Evolutionary conservation across 2,329 filamentous ascomycete genomes (phyloP).

Genomic region (Kalaharituber pfeilii): DNA sequence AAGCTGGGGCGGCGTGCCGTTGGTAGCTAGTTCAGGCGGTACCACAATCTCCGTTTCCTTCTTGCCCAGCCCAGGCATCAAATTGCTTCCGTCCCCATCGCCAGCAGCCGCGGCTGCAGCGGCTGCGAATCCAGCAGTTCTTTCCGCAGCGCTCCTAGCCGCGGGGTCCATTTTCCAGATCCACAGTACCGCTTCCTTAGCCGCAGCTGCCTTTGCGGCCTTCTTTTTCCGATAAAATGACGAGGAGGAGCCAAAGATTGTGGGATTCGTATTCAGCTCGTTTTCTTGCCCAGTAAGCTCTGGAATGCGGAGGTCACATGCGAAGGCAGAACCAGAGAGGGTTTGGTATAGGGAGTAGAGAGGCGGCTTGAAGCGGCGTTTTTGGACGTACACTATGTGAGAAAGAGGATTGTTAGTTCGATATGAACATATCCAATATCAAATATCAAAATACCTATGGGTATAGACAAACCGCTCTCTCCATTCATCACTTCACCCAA

Average conservation of each 20-base stretch:
- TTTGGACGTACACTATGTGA: not conserved
- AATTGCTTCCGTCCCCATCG: too few species aligned
- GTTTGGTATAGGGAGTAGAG: conserved; percentile 1
- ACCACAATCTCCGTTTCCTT: not conserved
- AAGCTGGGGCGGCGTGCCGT: not conserved
- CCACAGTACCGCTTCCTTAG: conserved; percentile 16
- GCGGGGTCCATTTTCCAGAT: conserved; percentile 8
- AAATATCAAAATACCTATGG: too few species aligned
- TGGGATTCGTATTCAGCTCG: conserved; percentile 4
- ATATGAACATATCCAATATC: not conserved
- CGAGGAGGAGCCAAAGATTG: conserved; percentile 13
- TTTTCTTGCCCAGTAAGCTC: conserved; percentile 9
- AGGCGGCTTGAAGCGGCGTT: not conserved
- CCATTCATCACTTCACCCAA: too few species aligned
- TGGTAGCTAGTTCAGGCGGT: not conserved
- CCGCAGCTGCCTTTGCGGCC: conserved; percentile 13
- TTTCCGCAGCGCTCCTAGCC: not conserved
- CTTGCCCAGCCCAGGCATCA: not conserved
- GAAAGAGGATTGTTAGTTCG: not conserved
- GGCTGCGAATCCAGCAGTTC: not conserved
- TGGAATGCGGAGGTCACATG: conserved; percentile 12
- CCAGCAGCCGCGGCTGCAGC: too few species aligned
- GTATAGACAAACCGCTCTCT: too few species aligned
- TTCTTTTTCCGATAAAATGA: conserved; percentile 15
- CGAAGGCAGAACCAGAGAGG: not conserved